A percentile compares a stretch with the other conserved stretches of the same genome.
phyloP scores from a whole-genome alignment of 441 rosid species.

The Viola pubescens region DNA sequence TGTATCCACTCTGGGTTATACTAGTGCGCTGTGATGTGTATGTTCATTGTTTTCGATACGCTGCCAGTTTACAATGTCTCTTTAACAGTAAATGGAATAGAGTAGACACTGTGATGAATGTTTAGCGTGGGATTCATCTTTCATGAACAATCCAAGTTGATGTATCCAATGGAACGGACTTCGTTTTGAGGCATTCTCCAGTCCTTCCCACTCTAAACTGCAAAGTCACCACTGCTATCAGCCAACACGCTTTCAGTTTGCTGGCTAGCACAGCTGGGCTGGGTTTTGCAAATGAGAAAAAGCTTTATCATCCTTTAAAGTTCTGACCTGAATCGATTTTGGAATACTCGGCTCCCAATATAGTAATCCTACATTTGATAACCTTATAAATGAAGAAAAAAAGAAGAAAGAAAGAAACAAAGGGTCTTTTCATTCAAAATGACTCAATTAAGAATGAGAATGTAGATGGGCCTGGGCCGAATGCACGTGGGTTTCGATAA shows the following conservation, averaged over 20 bases:
- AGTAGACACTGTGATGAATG: too few species aligned
- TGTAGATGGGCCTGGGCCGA: conserved; percentile 24
- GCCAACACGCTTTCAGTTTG: too few species aligned
- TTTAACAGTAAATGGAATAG: not conserved
- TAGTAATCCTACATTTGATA: too few species aligned
- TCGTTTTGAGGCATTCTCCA: too few species aligned
- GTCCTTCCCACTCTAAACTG: too few species aligned
- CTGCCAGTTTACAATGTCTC: not conserved
- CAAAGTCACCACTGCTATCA: too few species aligned
- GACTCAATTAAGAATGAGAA: not conserved
- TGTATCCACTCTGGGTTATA: not conserved
- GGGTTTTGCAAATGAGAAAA: too few species aligned
- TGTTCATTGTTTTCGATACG: not conserved
- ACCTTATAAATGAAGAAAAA: not conserved
- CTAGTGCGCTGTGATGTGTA: not conserved
- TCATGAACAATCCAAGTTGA: too few species aligned
- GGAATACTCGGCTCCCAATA: not conserved
- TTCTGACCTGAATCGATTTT: not conserved
- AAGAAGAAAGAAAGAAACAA: not conserved
- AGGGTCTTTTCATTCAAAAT: too few species aligned
- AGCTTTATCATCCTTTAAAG: not conserved
- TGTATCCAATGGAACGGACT: too few species aligned
- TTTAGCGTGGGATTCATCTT: too few species aligned
- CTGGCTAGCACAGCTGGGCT: too few species aligned
- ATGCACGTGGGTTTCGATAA: conserved; percentile 22